Evolutionary conservation across 768 basidiomycete genomes (phyloP).

Genomic region (Termitomyces bulborhizus): DNA sequence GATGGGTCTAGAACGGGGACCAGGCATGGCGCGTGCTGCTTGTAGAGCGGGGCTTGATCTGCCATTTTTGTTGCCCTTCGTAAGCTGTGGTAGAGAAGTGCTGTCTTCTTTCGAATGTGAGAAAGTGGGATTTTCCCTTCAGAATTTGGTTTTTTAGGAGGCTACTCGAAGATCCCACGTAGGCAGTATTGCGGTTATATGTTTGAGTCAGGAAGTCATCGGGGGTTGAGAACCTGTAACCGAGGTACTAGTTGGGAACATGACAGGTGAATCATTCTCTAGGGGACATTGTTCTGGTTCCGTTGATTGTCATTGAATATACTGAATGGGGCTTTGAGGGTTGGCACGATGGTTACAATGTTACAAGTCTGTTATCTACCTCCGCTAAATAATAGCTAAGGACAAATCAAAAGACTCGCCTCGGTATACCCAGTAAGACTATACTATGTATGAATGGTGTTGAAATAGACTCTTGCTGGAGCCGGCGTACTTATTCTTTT

Average conservation of each 20-base stretch:
- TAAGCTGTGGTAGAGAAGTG: neutral
- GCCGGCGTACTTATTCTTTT: too few species aligned
- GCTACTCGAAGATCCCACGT: neutral
- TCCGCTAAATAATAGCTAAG: too few species aligned
- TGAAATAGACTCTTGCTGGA: too few species aligned
- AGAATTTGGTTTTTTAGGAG: neutral
- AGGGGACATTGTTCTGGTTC: too few species aligned
- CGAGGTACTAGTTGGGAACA: neutral
- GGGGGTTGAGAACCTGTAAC: neutral
- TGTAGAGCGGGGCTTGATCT: neutral
- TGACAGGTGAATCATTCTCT: neutral
- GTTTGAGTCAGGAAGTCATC: neutral
- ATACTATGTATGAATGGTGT: too few species aligned
- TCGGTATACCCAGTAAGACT: too few species aligned
- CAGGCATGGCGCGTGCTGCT: neutral
- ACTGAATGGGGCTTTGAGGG: neutral
- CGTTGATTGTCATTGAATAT: neutral
- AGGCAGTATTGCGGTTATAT: neutral
- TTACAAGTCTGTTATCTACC: too few species aligned
- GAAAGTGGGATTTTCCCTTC: neutral
- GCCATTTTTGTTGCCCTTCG: neutral
- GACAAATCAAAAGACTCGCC: too few species aligned
- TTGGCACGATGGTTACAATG: too few species aligned
- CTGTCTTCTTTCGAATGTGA: neutral
- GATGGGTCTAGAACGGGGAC: neutral